A percentile compares a stretch with the other conserved stretches of the same genome.
Conservation (phyloP, 352 stramenopile genomes). For the Globisporangium middletonii region DNA sequence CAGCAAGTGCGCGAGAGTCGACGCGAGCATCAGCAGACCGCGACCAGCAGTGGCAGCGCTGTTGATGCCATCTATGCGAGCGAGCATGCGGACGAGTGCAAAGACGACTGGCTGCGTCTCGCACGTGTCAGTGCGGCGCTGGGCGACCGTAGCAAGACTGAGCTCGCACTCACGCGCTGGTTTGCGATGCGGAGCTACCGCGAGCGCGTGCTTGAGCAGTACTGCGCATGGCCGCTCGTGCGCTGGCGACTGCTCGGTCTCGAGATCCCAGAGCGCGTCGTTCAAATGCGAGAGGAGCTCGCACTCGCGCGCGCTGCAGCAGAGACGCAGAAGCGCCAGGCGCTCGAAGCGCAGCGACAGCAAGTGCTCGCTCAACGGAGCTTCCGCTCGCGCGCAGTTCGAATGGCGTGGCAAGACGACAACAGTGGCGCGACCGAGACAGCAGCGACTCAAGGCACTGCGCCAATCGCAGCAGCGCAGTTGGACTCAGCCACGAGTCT, state of each 20-base stretch:
- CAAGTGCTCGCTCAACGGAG: constrained; percentile 21
- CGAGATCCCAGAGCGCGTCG: constrained; percentile 26
- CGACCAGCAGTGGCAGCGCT: neutral
- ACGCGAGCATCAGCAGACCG: neutral
- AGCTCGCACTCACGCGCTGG: constrained; percentile 32
- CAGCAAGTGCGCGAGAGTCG: neutral
- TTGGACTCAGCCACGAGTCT: too few relatives aligned
- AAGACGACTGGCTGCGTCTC: constrained; percentile 51
- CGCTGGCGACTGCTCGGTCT: constrained; percentile 57
- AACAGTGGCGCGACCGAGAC: neutral
- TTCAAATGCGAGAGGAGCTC: constrained; percentile 21
- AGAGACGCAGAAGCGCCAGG: constrained; percentile 10
- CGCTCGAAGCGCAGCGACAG: constrained; percentile 24
- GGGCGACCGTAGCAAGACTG: constrained; percentile 29
- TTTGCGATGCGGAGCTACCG: constrained; percentile 29
- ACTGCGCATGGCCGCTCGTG: constrained; percentile 42
- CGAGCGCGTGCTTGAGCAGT: constrained; percentile 36
- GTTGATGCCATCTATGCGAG: too few relatives aligned
- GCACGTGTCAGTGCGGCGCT: constrained; percentile 37
- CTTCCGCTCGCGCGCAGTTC: constrained; percentile 15
- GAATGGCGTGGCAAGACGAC: constrained; percentile 25
- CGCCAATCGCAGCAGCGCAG: too few relatives aligned
- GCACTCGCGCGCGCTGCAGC: constrained; percentile 9
- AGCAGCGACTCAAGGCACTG: neutral
- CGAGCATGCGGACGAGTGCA: constrained; percentile 5